Base-by-base conservation (phyloP, 2,329 filamentous ascomycete genomes). In the Ustulina deusta region DNA sequence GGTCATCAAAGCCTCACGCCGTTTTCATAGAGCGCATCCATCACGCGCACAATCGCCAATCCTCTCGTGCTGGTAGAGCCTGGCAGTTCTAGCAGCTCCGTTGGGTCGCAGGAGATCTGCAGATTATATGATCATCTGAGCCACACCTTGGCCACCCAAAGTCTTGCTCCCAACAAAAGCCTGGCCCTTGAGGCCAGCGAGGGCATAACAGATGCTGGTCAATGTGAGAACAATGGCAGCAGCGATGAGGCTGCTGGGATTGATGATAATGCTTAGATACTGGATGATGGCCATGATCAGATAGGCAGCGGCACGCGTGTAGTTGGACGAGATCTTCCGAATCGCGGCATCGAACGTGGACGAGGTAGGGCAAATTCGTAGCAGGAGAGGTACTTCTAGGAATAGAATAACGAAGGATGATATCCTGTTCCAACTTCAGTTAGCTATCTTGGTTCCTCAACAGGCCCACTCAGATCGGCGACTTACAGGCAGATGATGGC, bases 291-390 rank as follows among this genome's bases (percentile, higher is more conserved):
- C 92, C 92, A 98, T 95, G 78, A 88, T 82, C 65, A 83, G 82
- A 82, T 99, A 99, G 78, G 97, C 91, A 65, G 85, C 91, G 22
- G 95, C 95, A 81, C 96, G 94, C 90, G 96, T 97, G 84, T 94
- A 98, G 85, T 97, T 98, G 67, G 94, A 97, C 71, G 93, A 93
- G 84, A 99, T 93, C 77, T 89, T 91, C 81, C 95, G 94, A 81
- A 99, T 95, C 79, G 94, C 91, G 73, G 83, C 84, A 80, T 99
- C 96, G 83, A 99, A 99, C 72, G 88, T 90, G 71, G 90, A 82
- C 15, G 95, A 98, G 6, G 96, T 99, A 66, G 96, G 96, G 84
- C 96, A 99, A 83, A 99, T 97, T 82, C 96, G 93, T 69, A 99
- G 90, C 65, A 99, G 92, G 67, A 98, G 90, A 32, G 96, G 96